phyloP scores from a whole-genome alignment of 345 rosid genomes.

The Kandelia obovata region DNA sequence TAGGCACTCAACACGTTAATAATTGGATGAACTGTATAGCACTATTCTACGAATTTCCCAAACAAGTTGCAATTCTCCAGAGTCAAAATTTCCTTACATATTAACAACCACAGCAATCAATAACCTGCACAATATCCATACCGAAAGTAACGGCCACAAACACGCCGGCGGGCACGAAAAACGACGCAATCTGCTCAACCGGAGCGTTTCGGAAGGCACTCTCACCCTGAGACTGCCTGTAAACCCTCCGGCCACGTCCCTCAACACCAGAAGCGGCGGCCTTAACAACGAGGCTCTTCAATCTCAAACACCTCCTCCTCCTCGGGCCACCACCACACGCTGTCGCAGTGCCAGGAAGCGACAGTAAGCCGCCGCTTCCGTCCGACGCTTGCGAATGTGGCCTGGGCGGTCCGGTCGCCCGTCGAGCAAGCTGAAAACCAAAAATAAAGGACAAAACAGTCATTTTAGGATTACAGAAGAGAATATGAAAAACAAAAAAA shows the following conservation, averaged over 20 bases:
- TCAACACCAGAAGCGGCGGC: constrained; percentile 44
- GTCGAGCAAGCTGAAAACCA: constrained; percentile 29
- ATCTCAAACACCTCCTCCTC: constrained; percentile 32
- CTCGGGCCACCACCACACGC: constrained; percentile 13
- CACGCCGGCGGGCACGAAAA: constrained; percentile 54
- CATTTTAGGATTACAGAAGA: background rate
- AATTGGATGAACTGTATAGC: too few relatives aligned
- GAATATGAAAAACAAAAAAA: background rate
- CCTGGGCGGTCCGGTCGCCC: constrained; percentile 21
- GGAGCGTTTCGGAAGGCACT: constrained; percentile 40
- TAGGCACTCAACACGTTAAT: too few relatives aligned
- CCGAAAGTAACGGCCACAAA: constrained; percentile 63
- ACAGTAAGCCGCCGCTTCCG: constrained; percentile 5
- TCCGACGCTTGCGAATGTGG: constrained; percentile 21
- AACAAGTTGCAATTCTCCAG: too few relatives aligned
- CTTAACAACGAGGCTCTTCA: constrained; percentile 39
- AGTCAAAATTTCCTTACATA: too few relatives aligned
- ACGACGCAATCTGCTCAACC: constrained; percentile 57
- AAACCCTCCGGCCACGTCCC: constrained; percentile 49
- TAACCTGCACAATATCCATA: constrained; percentile 26
- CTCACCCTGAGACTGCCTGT: constrained; percentile 60
- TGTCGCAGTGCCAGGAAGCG: constrained; percentile 20
- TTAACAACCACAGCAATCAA: background rate
- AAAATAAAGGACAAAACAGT: background rate
- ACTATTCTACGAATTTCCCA: too few relatives aligned